Conservation (phyloP, 23 red algal genomes). For the Agarophyton chilense region DNA sequence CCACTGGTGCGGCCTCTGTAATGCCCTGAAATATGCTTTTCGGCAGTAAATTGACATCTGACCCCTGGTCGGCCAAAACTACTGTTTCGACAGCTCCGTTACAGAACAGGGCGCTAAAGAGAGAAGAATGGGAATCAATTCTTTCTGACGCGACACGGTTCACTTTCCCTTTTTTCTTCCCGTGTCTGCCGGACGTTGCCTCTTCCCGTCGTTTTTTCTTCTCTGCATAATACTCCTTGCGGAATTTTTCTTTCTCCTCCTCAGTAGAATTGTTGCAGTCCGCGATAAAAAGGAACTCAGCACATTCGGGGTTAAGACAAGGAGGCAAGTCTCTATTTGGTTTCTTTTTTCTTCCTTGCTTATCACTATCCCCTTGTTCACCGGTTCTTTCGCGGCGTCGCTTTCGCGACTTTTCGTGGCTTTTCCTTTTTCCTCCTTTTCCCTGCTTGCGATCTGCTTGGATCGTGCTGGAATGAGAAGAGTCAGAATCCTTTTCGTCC, state of each 20-base stretch:
- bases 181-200: neutral
- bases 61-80: constrained; percentile 3
- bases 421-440: no score
- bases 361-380: no score
- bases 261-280: neutral
- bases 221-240: neutral
- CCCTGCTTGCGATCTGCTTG: neutral
- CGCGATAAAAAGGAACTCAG: neutral
- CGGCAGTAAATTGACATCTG: constrained; percentile 20
- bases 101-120: neutral
- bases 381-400: no score
- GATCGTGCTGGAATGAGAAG: neutral
- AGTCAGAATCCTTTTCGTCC: neutral
- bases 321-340: neutral
- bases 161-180: neutral
- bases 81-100: constrained; percentile 20
- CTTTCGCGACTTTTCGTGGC: no score
- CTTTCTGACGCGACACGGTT: neutral
- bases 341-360: neutral
- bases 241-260: neutral
- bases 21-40: neutral
- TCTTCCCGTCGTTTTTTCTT: neutral
- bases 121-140: neutral
- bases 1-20: neutral
- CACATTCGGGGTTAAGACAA: constrained; percentile 39